Base-by-base conservation (phyloP, 1,139 yeast genomes). In the Scheffersomyces quercinus region DNA sequence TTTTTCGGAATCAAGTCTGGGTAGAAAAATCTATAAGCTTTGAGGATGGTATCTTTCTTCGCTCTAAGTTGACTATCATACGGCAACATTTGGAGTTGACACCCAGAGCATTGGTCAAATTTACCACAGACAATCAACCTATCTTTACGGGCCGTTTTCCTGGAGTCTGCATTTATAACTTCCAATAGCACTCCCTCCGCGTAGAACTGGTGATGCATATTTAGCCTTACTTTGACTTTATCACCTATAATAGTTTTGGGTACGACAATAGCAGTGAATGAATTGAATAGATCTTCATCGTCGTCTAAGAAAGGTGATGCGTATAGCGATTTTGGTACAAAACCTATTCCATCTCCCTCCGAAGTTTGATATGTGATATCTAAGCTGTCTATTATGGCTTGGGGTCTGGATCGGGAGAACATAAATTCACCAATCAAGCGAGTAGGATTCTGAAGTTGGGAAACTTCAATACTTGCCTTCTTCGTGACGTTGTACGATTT, bases 91-190 rank as follows among this genome's bases (percentile, higher is more conserved):
- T 74, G 79, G 12, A 68, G 58, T 41, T 73, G 75, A 46, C 79
- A 74, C 1, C 79, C 79, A 35, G 64, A 60, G 58, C 98, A 91
- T 45, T 75, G 76, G 13, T 89, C 83, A 65, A 91, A 93, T 58
- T 90, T 87, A 42, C 77, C 72, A 69, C 98, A 95, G 2, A 64
- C 50, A 3, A 72, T 50, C 30, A 70, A 54, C 2, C 49, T 38
- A 37, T 72, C 60, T 28, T 65, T 59, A 37, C 78, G 55, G 5
- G 36, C 46, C 3, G 55, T 49, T 2, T 39, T 37, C 26, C 38
- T 47, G 1, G 50, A 42, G 7, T 43, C 42, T 3, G 55, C 33
- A 15, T 54, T 55, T 4, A 51, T 38, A 0, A 69, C 56, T 14
- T 54, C 48, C 2, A 59, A 36, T 13, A 67, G 50, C n/a, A 48